Evolutionary conservation across 2,329 filamentous ascomycete genomes (phyloP).

Genomic region (Metarhizium guizhouense): DNA sequence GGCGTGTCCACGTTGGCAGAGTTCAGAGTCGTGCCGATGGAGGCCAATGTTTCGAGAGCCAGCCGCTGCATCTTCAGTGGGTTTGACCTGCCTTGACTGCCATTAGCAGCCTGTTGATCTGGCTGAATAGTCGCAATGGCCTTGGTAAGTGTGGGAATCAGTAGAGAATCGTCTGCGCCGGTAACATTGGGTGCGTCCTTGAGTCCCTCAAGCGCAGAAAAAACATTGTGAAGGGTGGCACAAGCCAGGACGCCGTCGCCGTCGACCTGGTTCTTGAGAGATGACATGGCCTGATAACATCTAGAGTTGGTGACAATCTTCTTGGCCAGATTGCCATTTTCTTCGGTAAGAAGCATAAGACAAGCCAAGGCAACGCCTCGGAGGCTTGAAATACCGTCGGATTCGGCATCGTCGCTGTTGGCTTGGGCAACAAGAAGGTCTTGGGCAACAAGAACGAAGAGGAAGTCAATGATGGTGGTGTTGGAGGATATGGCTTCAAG

Average conservation of each 20-base stretch:
- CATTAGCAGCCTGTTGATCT: conserved; percentile 18
- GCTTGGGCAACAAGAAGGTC: conserved; percentile 37
- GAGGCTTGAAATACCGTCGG: conserved; percentile 26
- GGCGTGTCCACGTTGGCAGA: conserved; percentile 32
- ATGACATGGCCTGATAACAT: conserved; percentile 40
- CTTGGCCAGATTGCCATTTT: conserved; percentile 45
- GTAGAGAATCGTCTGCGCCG: conserved; percentile 23
- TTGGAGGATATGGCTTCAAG: conserved; percentile 43
- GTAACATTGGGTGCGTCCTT: conserved; percentile 13
- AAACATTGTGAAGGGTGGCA: conserved; percentile 54
- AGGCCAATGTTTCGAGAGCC: conserved; percentile 53
- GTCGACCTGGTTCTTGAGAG: conserved; percentile 37
- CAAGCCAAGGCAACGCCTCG: conserved; percentile 43
- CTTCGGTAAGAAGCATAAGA: conserved; percentile 50
- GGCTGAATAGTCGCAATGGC: conserved; percentile 18
- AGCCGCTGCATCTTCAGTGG: conserved; percentile 40
- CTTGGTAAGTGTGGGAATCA: conserved; percentile 28
- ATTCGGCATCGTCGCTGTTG: conserved; percentile 32
- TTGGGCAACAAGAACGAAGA: conserved; percentile 43
- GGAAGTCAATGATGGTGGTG: conserved; percentile 39
- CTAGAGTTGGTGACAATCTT: conserved; percentile 37
- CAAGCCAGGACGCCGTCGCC: conserved; percentile 48
- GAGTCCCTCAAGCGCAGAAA: conserved; percentile 29
- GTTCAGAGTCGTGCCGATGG: conserved; percentile 52
- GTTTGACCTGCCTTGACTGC: conserved; percentile 27